Percentiles rank a stretch among this genome's conserved stretches.
Evolutionary conservation across 257 asterid species (phyloP).

Genomic region (Lycium barbarum): DNA sequence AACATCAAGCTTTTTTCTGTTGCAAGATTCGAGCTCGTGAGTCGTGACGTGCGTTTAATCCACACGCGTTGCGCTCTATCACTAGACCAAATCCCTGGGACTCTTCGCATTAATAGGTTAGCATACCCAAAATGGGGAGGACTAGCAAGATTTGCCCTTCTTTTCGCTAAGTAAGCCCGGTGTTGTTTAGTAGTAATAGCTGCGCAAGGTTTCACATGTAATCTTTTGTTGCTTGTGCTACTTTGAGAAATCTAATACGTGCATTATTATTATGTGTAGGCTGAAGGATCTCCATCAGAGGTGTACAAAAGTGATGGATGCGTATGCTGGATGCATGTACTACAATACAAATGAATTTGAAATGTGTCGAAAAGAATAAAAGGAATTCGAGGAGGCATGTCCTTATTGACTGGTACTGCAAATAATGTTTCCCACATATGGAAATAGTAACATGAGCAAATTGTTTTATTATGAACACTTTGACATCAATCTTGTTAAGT

Average conservation of each 20-base stretch:
- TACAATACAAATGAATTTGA: conserved; percentile 84
- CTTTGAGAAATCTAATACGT: not conserved
- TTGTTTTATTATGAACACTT: not conserved
- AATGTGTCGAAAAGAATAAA: conserved; percentile 84
- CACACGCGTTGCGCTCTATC: too few relatives aligned
- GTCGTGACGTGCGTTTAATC: too few relatives aligned
- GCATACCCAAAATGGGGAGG: too few relatives aligned
- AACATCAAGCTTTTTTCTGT: too few relatives aligned
- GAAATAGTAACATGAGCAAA: not conserved
- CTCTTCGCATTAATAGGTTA: too few relatives aligned
- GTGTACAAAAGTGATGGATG: conserved; percentile 39
- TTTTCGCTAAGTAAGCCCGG: too few relatives aligned
- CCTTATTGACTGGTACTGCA: conserved; percentile 40
- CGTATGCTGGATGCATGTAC: conserved; percentile 86
- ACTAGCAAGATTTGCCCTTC: too few relatives aligned
- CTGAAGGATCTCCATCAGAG: conserved; percentile 76
- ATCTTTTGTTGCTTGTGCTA: not conserved
- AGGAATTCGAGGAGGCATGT: conserved; percentile 83
- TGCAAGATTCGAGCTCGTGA: too few relatives aligned
- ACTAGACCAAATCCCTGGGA: too few relatives aligned
- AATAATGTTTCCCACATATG: not conserved
- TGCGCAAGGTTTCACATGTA: too few relatives aligned
- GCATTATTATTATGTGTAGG: conserved; percentile 47
- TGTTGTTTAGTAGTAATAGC: too few relatives aligned
- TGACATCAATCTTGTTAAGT: not conserved